Base-by-base conservation (phyloP, 768 basidiomycete genomes). In the Hypholoma fasciculare region DNA sequence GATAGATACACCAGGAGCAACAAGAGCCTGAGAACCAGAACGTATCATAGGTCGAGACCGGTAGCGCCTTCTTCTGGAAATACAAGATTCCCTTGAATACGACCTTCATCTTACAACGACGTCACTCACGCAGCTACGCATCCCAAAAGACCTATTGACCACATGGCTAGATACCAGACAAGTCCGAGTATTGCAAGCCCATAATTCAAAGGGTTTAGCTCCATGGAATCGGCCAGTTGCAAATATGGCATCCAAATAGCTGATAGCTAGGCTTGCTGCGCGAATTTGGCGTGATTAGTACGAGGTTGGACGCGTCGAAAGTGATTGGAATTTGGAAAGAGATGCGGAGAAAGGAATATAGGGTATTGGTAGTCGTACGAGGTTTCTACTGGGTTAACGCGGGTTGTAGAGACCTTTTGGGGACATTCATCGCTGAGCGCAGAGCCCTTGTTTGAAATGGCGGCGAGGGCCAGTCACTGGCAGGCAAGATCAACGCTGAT, bases 1-100 rank as follows among this genome's bases (percentile, higher is more conserved):
- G 64, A 98, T 94, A 2, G 95, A 93, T 30, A 98, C 96, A 17
- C 95, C 96, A 11, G 95, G 94, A 3, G 84, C 82, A 16, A 77
- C 68, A 16, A 71, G 65, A 7, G 75, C 60, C 9, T 77, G 69
- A 27, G 82, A 76, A n/a, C 78, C 76, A 6, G 83, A 76, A 30
- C 85, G 87, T 6, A 87, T 87, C 16, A 82, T 81, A 27, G 86
- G 86, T 34, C 86, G 82, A 51, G 80, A 73, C 46, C 87, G 80
- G 70, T 95, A 97, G 46, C 92, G 82, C 67, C 78, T 84, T 14
- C 91, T 87, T 20, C 95, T 97, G 56, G 6, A 23, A 49, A 36
- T 34, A 11, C 17, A 51, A 36, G 46, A 78, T 89, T 71, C 4
- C 23, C 23, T 67, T 19, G n/a, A 34, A 17, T 27, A 20, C 19